Evolutionary conservation across 2,329 filamentous ascomycete species (phyloP).

Genomic region (Pseudogymnoascus sp.): DNA sequence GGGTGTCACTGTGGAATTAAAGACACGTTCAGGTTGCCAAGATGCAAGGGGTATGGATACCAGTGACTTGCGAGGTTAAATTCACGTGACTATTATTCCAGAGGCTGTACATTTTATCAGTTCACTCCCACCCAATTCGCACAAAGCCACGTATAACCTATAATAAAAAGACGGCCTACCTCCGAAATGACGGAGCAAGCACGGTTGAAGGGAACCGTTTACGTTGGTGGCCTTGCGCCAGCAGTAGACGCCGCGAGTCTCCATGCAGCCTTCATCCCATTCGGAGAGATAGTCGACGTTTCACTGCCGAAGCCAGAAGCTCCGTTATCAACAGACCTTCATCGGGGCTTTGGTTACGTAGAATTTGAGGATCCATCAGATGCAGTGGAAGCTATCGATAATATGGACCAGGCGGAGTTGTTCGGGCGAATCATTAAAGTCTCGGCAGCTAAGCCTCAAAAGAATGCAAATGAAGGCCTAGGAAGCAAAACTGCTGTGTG

Average conservation of each 20-base stretch:
- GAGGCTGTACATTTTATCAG: background rate
- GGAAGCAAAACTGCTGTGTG: constrained; percentile 91
- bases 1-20: constrained; percentile 8
- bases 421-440: constrained; percentile 91
- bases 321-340: constrained; percentile 66
- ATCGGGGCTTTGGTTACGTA: constrained; percentile 92
- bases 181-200: constrained; percentile 68
- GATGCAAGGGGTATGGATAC: constrained; percentile 1
- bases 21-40: constrained; percentile 12
- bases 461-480: constrained; percentile 76
- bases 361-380: constrained; percentile 83
- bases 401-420: constrained; percentile 96
- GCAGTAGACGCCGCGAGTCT: constrained; percentile 67
- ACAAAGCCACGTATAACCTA: background rate
- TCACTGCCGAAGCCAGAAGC: constrained; percentile 81
- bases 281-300: constrained; percentile 90
- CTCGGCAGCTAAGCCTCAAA: constrained; percentile 82
- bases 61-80: background rate
- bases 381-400: constrained; percentile 92
- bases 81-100: background rate
- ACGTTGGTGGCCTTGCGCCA: constrained; percentile 80
- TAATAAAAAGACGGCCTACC: constrained; percentile 1
- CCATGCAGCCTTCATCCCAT: constrained; percentile 88
- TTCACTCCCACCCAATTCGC: constrained; percentile 2
- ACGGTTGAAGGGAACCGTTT: constrained; percentile 83